Evolutionary conservation across 345 rosid genomes (phyloP), one percentile per base, ranked within the genome.

Genomic region (Turnera subulata): DNA sequence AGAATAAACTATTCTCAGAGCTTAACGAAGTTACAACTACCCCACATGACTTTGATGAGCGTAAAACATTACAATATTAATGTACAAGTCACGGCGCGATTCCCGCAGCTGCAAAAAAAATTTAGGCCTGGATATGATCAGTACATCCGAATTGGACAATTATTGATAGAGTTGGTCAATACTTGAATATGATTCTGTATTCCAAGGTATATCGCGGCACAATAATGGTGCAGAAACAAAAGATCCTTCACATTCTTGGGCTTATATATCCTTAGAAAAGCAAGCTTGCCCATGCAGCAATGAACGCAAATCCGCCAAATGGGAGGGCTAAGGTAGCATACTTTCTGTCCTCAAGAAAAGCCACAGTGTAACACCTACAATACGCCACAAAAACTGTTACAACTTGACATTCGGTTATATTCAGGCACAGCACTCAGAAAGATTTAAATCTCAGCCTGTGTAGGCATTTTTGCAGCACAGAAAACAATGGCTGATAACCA

Each of bases 251-350:
- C 45, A 4, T 21, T 11, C 29, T n/a, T 20, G 25, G 46, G 1
- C 42, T 26, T 15, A 25, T 23, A 50, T 21, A 19, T 32, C 38
- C 38, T 60, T 59, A 92, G 76, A 89, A 80, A 17, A 89, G 74
- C 76, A 92, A 69, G 84, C 85, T 83, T 25, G 77, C 91, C 96
- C 98, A 92, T 46, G 84, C 96, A 45, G 78, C 93, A 15, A 89
- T 63, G 57, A 92, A 86, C 11, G 95, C 95, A 61, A 89, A 80
- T 39, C 96, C 97, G 23, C 99, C 97, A 58, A 86, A 76, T 26
- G 99, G 97, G n/a, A n/a, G n/a, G 62, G 97, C 96, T 54, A 87
- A 53, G 16, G 61, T 71, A n/a, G 96, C 74, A 72, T 75, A 93
- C 63, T 81, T 79, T 60, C 89, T 75, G 78, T 93, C 91, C 77